phyloP scores from a whole-genome alignment of 2,329 filamentous ascomycete species.

The Fusarium incarnatum region DNA sequence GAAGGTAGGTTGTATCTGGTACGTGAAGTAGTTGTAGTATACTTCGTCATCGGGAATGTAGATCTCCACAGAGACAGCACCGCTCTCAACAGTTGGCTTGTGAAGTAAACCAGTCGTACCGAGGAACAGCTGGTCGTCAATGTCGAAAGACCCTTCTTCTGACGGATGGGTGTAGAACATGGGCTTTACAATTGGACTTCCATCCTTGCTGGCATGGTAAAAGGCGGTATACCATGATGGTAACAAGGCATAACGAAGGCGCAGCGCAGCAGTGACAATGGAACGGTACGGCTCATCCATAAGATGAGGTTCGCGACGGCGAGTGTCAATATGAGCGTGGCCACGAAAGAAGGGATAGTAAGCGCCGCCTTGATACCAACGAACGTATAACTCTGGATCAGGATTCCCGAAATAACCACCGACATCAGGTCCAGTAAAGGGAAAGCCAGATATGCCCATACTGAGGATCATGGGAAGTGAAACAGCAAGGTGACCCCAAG shows the following conservation, averaged over 20 bases:
- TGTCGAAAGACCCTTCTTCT: constrained; percentile 85
- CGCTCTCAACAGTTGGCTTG: constrained; percentile 88
- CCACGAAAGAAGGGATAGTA: constrained; percentile 99
- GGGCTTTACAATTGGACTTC: constrained; percentile 87
- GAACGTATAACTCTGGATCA: constrained; percentile 86
- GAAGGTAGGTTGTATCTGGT: constrained; percentile 75
- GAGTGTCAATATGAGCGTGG: constrained; percentile 96
- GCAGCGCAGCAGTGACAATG: constrained; percentile 88
- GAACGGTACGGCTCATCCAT: constrained; percentile 83
- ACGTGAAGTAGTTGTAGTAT: constrained; percentile 97
- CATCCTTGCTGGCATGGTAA: constrained; percentile 86
- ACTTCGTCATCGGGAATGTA: constrained; percentile 90
- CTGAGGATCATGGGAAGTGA: constrained; percentile 94
- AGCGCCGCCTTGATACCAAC: constrained; percentile 96
- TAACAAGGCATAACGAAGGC: constrained; percentile 88
- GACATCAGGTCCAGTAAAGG: constrained; percentile 94
- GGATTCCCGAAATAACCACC: constrained; percentile 99
- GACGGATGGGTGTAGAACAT: constrained; percentile 92
- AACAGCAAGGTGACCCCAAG: constrained; percentile 89
- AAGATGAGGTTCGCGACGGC: constrained; percentile 92
- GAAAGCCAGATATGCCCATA: constrained; percentile 92
- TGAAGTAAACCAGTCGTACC: constrained; percentile 89
- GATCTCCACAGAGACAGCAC: constrained; percentile 78
- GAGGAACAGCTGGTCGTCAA: constrained; percentile 95
- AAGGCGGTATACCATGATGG: constrained; percentile 98